A percentile compares a stretch with the other conserved stretches of the same genome.
Evolutionary conservation across 768 basidiomycete genomes (phyloP).

Genomic region (Strobilomyces confusus): DNA sequence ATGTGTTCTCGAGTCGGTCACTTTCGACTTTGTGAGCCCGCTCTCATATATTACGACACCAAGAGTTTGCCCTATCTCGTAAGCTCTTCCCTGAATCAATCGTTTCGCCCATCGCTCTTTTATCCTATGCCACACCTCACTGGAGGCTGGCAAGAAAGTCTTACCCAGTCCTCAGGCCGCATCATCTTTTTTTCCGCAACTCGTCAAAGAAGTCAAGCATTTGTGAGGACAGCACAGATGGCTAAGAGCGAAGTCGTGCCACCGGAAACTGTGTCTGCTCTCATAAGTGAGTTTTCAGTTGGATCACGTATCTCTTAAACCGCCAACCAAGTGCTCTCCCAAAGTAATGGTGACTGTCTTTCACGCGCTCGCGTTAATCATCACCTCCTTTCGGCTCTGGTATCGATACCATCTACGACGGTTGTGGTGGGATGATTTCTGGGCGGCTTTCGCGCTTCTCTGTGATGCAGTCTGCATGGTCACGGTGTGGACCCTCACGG

Average conservation of each 20-base stretch:
- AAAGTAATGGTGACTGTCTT: conserved; percentile 21
- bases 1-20: background rate
- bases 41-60: background rate
- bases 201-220: background rate
- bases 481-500: conserved; percentile 10
- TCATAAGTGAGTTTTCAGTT: conserved; percentile 15
- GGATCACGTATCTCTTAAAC: background rate
- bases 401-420: conserved; percentile 20
- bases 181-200: too few species aligned
- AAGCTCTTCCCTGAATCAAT: background rate
- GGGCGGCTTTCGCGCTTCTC: conserved; percentile 17
- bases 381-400: conserved; percentile 27
- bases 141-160: background rate
- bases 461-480: conserved; percentile 11
- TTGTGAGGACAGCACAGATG: conserved; percentile 4
- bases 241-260: background rate
- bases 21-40: background rate
- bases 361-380: conserved; percentile 14
- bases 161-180: background rate
- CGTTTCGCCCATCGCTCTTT: background rate
- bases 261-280: conserved; percentile 12
- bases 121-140: background rate
- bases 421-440: conserved; percentile 31
- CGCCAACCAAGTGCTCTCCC: background rate
- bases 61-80: too few species aligned